Base-by-base conservation (phyloP, 305 asterid species). In the Fraxinus greggii region DNA sequence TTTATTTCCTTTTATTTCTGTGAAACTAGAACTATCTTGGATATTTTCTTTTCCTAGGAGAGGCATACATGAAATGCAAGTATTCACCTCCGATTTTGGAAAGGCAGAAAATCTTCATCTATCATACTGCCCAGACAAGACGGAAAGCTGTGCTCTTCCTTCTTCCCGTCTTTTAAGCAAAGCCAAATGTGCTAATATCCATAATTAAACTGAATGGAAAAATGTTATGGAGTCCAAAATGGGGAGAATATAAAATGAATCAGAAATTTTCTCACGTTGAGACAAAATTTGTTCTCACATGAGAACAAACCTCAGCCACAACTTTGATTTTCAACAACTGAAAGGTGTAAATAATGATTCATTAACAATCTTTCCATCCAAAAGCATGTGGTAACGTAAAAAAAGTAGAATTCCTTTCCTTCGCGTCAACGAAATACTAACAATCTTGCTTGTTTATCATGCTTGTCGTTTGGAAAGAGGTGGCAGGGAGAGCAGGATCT, bases 401-500 rank as follows among this genome's bases (percentile, higher is more conserved):
- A 12, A 24, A 61, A 12, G 7, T 26, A 12, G 35, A 65, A 26
- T 65, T 24, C 72, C 32, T 63, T 13, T 65, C 73, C 10, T 65
- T 26, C 73, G 4, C 35, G 3, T 73, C 78, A 81, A 51, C 54
- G 75, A 76, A 17, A 77, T 72, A 82, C 28, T 26, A 40, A 19
- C 72, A 28, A 69, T 77, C 83, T 80, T 85, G 45, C 26, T 28
- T 9, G 17, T 78, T 26, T 13, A 74, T 90, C 88, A 87, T 77
- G 91, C 83, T 74, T 81, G 95, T 61, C 88, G 91, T 84, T 81
- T 92, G 88, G 87, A 70, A 84, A 90, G 92, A 76, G 98, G 87
- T 78, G 83, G 89, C 87, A 95, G 75, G 0, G 94, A 75, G 5
- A 88, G 94, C 75, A 93, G 72, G 83, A 95, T 92, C 84, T 95